Evolutionary conservation across 352 stramenopile genomes (phyloP), one percentile per base, ranked within the genome.

Genomic region (Globisporangium splendens): DNA sequence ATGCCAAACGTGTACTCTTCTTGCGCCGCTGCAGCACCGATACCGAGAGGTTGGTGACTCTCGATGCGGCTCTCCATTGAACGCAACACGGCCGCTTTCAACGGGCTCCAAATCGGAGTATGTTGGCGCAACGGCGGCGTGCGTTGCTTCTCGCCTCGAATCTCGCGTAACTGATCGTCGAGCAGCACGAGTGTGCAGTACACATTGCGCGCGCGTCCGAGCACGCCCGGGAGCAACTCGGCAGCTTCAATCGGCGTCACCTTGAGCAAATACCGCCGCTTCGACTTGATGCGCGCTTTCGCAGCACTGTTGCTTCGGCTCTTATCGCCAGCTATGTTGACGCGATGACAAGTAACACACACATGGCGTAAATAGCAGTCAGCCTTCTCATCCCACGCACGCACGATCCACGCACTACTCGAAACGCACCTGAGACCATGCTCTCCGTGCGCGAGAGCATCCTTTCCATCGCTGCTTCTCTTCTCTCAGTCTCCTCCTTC

Each of bases 1-100:
- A 88, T 91, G 48, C 86, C 86, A 63, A 95, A 93, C 43, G 86
- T 95, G 62, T 95, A 95, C 69, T 95, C 86, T 56, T 95, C 83
- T 5, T 80, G 77, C 1, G 83, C 86, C 0, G 86, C 86, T 4
- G 86, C 86, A 6, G 82, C 86, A 20, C 86, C 86, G 57, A 95
- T 95, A 8, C 86, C 86, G 33, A 95, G 65, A n/a, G 86, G 86
- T 56, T 93, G 84, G 63, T 95, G 83, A 33, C 75, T 89, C 65
- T 95, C 86, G 22, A 89, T 66, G 43, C 67, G 63, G 59, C 80
- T 91, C 67, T 93, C 83, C 55, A 93, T 80, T 1, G 79, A 91
- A 18, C 80, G 83, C 56, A 95, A 63, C 48, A 95, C 83, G 0
- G 86, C 77, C 1, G 79, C 75, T 62, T 95, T 95, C 14, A 93